phyloP scores from a whole-genome alignment of 2,329 filamentous ascomycete species.

The Magnaporthiopsis poae region DNA sequence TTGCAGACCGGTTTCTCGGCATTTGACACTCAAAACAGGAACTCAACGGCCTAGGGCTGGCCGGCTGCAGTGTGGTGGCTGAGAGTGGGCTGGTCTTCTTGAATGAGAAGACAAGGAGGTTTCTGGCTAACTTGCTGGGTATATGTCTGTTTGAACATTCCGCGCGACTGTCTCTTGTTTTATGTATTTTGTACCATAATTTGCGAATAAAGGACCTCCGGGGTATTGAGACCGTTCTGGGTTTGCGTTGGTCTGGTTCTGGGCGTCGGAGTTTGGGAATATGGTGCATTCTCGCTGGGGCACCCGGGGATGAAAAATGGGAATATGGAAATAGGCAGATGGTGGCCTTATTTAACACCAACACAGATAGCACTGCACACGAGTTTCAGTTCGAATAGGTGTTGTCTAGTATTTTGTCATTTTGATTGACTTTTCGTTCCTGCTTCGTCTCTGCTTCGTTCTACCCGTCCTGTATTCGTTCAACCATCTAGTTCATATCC shows the following conservation, averaged over 20 bases:
- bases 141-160: not conserved
- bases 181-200: not conserved
- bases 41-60: not conserved
- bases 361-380: not conserved
- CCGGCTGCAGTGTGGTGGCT: not conserved
- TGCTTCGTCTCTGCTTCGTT: not conserved
- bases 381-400: not conserved
- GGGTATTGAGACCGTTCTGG: not conserved
- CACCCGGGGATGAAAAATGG: not conserved
- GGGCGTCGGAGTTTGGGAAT: not conserved
- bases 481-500: no score
- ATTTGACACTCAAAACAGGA: not conserved
- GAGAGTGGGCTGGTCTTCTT: not conserved
- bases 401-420: not conserved
- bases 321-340: not conserved
- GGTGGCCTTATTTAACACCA: not conserved
- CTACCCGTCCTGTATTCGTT: not conserved
- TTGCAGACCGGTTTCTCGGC: not conserved
- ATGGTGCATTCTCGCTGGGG: not conserved
- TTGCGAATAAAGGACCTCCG: not conserved
- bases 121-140: not conserved
- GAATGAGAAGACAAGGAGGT: not conserved
- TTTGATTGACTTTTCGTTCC: not conserved
- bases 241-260: not conserved
- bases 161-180: not conserved